Evolutionary conservation across 2,329 filamentous ascomycete genomes (phyloP).

Genomic region (Fusarium bactridioides): DNA sequence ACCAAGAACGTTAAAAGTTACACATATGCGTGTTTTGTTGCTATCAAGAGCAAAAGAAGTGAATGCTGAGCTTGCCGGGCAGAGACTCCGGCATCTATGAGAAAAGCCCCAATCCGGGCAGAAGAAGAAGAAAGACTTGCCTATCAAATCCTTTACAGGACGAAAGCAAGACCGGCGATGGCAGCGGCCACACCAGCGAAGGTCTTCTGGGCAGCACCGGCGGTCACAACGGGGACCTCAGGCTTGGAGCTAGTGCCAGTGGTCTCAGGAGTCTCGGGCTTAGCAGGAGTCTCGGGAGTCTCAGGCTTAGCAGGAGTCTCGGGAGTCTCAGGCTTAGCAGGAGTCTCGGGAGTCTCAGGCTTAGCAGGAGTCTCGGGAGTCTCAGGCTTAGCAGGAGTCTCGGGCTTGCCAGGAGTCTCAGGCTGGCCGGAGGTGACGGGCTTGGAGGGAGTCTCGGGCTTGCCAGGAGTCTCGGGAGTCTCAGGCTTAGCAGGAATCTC

Average conservation of each 20-base stretch:
- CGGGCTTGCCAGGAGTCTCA: not conserved
- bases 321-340: not conserved
- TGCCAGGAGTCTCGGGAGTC: conserved; percentile 1
- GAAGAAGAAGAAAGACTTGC: not conserved
- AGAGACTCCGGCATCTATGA: not conserved
- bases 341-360: not conserved
- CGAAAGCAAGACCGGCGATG: conserved; percentile 38
- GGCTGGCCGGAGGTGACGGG: too few species aligned
- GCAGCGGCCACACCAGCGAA: conserved; percentile 35
- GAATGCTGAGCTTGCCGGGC: conserved; percentile 7
- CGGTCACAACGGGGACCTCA: conserved; percentile 32
- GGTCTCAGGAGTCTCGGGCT: not conserved
- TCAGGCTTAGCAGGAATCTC: not conserved
- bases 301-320: not conserved
- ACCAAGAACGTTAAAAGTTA: conserved; percentile 38
- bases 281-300: not conserved
- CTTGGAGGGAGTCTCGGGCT: not conserved
- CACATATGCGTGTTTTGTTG: conserved; percentile 18
- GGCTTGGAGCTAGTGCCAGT: conserved; percentile 6
- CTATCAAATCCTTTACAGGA: conserved; percentile 35
- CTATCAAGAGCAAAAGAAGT: conserved; percentile 3
- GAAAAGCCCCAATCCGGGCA: not conserved
- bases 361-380: not conserved
- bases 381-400: not conserved
- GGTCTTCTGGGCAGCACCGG: conserved; percentile 39